Percentiles rank a stretch among this genome's conserved stretches.
These are phyloP conservation scores for Nannizzia gypsea DNA, from an alignment of 2,329 filamentous ascomycete species.

Conservation along the genomic window DNA sequence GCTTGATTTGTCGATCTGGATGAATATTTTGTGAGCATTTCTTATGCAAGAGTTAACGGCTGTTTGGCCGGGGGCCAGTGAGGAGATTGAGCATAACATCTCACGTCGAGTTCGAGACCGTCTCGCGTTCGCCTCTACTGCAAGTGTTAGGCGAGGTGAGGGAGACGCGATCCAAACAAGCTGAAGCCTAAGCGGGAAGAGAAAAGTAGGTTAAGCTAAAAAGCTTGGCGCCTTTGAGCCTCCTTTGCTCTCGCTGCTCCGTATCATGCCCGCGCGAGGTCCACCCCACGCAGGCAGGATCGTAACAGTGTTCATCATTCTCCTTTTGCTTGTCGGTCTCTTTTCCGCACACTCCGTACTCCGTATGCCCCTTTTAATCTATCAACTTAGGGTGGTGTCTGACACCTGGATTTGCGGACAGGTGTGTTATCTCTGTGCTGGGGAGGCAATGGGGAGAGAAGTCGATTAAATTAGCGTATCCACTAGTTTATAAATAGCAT, in stretches of 20 bases:
- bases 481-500: constrained; percentile 4
- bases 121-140: neutral
- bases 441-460: neutral
- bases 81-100: neutral
- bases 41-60: neutral
- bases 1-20: neutral
- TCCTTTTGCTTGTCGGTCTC: neutral
- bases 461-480: neutral
- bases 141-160: neutral
- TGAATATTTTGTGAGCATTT: neutral
- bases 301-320: neutral
- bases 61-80: neutral
- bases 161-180: neutral
- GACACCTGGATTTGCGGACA: neutral
- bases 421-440: neutral
- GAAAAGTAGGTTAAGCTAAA: neutral
- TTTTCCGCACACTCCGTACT: neutral
- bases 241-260: neutral
- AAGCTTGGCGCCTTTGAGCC: constrained; percentile 5
- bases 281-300: neutral
- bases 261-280: neutral
- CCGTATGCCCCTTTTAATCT: neutral
- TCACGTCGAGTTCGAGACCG: neutral
- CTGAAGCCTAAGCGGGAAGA: neutral
- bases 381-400: neutral